Conservation (phyloP, 1,284 basidiomycete species). For the Fistulina hepatica region DNA sequence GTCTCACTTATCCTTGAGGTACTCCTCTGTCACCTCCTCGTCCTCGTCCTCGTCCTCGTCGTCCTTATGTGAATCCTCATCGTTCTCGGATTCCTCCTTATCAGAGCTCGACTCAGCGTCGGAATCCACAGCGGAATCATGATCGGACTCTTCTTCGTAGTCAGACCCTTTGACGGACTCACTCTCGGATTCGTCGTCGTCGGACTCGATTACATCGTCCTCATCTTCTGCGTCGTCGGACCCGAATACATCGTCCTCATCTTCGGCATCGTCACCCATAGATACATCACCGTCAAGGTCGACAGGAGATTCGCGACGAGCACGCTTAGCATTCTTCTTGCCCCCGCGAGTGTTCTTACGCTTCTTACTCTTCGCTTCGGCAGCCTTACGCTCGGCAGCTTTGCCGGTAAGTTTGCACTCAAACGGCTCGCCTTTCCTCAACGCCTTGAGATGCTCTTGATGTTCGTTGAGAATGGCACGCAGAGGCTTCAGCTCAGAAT, state of each 20-base stretch:
- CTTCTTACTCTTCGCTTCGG: conserved; percentile 31
- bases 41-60: conserved; percentile 25
- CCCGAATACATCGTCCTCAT: conserved; percentile 17
- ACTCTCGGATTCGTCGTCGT: conserved; percentile 12
- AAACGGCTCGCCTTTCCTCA: conserved; percentile 36
- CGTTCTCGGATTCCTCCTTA: conserved; percentile 13
- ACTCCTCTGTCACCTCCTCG: conserved; percentile 36
- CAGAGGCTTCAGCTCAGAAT: conserved; percentile 30
- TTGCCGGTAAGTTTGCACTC: conserved; percentile 31
- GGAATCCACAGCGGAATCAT: conserved; percentile 15
- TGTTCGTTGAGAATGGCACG: conserved; percentile 32
- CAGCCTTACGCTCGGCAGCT: conserved; percentile 18
- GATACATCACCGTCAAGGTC: neutral
- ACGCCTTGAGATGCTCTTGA: conserved; percentile 35
- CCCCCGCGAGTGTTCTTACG: conserved; percentile 35
- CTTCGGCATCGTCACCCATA: conserved; percentile 18
- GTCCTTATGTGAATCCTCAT: conserved; percentile 20
- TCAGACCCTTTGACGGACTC: conserved; percentile 12
- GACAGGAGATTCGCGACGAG: conserved; percentile 19
- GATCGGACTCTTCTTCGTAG: conserved; percentile 10
- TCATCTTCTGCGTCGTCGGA: conserved; percentile 19
- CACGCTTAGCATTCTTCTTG: conserved; percentile 36
- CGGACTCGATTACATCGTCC: conserved; percentile 17
- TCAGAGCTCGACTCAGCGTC: conserved; percentile 20
- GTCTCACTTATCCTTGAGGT: conserved; percentile 26